These are phyloP conservation scores for Ilyonectria robusta DNA, from an alignment of 2,329 filamentous ascomycete genomes.

Conservation along the genomic window DNA sequence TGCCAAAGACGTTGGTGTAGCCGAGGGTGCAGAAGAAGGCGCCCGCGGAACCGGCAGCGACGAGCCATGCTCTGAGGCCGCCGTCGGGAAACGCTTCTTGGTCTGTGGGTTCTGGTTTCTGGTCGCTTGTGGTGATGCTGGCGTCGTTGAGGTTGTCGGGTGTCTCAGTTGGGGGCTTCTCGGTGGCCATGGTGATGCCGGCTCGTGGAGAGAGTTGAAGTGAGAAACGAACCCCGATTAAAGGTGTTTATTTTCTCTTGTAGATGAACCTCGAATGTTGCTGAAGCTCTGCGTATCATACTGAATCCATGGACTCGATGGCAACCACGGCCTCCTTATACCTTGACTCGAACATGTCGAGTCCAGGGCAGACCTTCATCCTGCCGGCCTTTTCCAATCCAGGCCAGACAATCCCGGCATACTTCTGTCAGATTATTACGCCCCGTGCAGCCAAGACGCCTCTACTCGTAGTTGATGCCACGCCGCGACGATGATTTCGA, in stretches of 20 bases:
- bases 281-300: neutral
- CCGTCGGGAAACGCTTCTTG: conserved; percentile 15
- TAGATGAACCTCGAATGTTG: too few relatives aligned
- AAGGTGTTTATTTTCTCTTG: too few relatives aligned
- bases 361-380: neutral
- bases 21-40: conserved; percentile 47
- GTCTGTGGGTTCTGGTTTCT: neutral
- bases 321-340: neutral
- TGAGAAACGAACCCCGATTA: neutral
- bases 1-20: conserved; percentile 47
- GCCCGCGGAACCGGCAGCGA: conserved; percentile 36
- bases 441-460: neutral
- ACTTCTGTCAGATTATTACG: neutral
- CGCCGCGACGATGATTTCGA: neutral
- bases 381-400: conserved; percentile 1
- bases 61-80: conserved; percentile 33
- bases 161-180: neutral
- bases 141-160: neutral
- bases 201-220: neutral
- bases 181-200: neutral
- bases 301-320: neutral
- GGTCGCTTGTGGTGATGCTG: neutral
- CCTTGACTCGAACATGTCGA: neutral
- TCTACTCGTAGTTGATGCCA: neutral
- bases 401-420: neutral